Conservation (phyloP, 352 stramenopile genomes). For the Globisporangium uncinulatum region DNA sequence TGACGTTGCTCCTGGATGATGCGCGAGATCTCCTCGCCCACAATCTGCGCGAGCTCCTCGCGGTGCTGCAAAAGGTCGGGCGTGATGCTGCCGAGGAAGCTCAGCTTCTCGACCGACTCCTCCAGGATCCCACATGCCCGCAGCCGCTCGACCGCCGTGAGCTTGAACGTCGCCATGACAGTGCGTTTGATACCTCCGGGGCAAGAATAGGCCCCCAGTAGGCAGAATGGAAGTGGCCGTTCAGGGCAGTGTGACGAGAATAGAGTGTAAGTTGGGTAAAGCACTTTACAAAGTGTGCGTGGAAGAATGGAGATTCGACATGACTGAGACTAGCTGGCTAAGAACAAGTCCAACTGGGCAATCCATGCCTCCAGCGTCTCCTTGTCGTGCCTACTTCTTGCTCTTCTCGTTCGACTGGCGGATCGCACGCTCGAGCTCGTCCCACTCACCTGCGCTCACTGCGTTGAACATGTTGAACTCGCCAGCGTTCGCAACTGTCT, state of each 20-base stretch:
- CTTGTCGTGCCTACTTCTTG: constrained; percentile 23
- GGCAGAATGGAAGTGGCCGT: too few relatives aligned
- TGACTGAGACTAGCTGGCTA: too few relatives aligned
- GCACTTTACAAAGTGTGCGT: too few relatives aligned
- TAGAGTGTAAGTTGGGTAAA: too few relatives aligned
- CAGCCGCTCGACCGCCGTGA: constrained; percentile 61
- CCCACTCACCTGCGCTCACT: constrained; percentile 62
- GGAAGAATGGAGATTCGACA: too few relatives aligned
- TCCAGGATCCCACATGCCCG: constrained; percentile 81
- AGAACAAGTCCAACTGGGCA: too few relatives aligned
- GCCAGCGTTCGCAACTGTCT: constrained; percentile 65
- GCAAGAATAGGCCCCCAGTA: too few relatives aligned
- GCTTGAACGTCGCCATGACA: constrained; percentile 36
- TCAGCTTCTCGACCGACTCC: constrained; percentile 89
- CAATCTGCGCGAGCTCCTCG: constrained; percentile 89
- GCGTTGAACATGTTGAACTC: constrained; percentile 79
- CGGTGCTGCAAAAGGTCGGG: constrained; percentile 90
- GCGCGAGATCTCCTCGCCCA: constrained; percentile 90
- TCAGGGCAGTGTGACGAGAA: not conserved
- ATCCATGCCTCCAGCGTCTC: not conserved
- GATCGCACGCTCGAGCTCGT: constrained; percentile 61
- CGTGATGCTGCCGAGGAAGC: constrained; percentile 87
- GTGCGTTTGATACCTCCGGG: too few relatives aligned
- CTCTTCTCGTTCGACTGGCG: constrained; percentile 55
- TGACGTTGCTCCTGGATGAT: constrained; percentile 90